These are phyloP conservation scores for Elaphomyces granulatus DNA, from an alignment of 495 filamentous ascomycete genomes.

Conservation along the genomic window DNA sequence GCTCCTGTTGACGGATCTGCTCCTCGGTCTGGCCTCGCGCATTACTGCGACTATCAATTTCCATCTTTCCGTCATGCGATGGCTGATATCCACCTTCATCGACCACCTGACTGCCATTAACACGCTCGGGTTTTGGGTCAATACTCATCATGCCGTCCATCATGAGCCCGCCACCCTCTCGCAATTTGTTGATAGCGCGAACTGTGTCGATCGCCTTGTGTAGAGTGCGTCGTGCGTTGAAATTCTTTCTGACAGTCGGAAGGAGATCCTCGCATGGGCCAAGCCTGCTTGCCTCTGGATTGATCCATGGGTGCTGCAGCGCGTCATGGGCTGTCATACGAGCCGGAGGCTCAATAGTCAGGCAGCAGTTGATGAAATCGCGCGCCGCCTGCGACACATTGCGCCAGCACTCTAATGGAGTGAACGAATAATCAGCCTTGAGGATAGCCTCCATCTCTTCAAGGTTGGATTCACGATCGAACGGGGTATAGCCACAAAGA, in stretches of 20 bases:
- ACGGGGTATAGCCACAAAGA: constrained; percentile 94
- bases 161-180: constrained; percentile 64
- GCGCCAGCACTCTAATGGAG: constrained; percentile 93
- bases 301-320: constrained; percentile 77
- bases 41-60: constrained; percentile 43
- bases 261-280: constrained; percentile 58
- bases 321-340: constrained; percentile 95
- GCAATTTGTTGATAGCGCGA: constrained; percentile 91
- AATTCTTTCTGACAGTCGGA: constrained; percentile 95
- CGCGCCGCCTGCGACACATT: constrained; percentile 74
- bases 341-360: constrained; percentile 73
- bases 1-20: constrained; percentile 48
- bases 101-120: constrained; percentile 28
- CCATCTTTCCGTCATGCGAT: constrained; percentile 19
- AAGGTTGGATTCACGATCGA: constrained; percentile 91
- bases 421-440: constrained; percentile 89
- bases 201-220: constrained; percentile 97
- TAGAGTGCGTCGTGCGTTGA: constrained; percentile 85
- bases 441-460: constrained; percentile 99
- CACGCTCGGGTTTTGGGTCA: constrained; percentile 43
- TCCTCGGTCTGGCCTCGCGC: constrained; percentile 49
- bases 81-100: constrained; percentile 14
- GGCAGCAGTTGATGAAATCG: constrained; percentile 75
- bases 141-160: constrained; percentile 68
- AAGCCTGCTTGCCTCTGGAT: constrained; percentile 26